These are phyloP conservation scores for Thalia dealbata DNA, from an alignment of 176 grass and related monocot genomes.

Conservation along the genomic window DNA sequence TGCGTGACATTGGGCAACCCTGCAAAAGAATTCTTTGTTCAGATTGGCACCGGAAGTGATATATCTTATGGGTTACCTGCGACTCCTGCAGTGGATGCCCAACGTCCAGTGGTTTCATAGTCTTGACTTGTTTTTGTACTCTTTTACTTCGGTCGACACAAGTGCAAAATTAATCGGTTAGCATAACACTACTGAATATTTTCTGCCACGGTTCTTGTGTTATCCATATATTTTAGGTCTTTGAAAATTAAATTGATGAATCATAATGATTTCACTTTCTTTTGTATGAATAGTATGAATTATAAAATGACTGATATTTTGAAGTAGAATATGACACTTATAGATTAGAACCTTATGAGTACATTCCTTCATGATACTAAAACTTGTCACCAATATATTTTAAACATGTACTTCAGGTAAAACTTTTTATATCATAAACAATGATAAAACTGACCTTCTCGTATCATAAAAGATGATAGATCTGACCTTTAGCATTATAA, in stretches of 20 bases:
- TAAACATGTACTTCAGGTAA: background rate
- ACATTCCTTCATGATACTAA: background rate
- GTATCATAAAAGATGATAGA: too few relatives aligned
- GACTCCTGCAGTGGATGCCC: constrained; percentile 69
- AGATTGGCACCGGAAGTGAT: constrained; percentile 97
- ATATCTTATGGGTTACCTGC: constrained; percentile 91
- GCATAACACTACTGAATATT: background rate
- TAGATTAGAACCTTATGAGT: background rate
- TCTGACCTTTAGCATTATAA: too few relatives aligned
- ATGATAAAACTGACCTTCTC: background rate
- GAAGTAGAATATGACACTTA: background rate
- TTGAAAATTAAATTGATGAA: too few relatives aligned
- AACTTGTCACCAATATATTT: background rate
- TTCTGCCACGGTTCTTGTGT: background rate
- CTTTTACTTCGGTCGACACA: background rate
- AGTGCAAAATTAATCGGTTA: background rate
- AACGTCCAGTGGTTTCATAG: constrained; percentile 50
- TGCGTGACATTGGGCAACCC: constrained; percentile 83
- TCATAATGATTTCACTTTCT: background rate
- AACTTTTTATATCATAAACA: background rate
- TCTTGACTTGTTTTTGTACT: background rate
- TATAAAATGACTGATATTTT: background rate
- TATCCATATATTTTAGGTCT: background rate
- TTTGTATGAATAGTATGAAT: background rate
- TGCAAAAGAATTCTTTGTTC: constrained; percentile 76